phyloP scores from a whole-genome alignment of 805 yeast genomes.

The Candida succiphila region DNA sequence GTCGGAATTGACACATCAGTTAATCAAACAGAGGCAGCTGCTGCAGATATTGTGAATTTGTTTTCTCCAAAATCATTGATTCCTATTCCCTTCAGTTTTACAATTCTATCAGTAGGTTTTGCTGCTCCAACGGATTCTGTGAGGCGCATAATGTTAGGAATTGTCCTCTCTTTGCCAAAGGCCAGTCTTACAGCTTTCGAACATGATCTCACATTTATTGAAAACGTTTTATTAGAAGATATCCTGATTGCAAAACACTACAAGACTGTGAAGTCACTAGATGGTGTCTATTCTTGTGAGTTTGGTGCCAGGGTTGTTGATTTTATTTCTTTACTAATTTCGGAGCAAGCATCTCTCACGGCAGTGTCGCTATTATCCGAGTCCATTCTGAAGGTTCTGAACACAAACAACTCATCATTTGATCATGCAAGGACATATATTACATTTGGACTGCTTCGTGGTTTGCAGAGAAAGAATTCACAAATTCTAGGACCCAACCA shows the following conservation, averaged over 20 bases:
- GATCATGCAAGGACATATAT: constrained; percentile 65
- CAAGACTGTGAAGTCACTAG: constrained; percentile 24
- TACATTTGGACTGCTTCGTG: constrained; percentile 45
- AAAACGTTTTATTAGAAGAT: constrained; percentile 41
- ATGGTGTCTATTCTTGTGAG: constrained; percentile 32
- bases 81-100: constrained; percentile 62
- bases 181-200: constrained; percentile 38
- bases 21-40: constrained; percentile 78
- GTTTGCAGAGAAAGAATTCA: constrained; percentile 22
- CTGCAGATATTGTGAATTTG: constrained; percentile 46
- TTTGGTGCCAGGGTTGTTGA: constrained; percentile 43
- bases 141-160: constrained; percentile 46
- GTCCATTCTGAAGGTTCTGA: constrained; percentile 35
- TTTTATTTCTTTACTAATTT: constrained; percentile 33
- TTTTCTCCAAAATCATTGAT: constrained; percentile 40
- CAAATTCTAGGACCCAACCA: constrained; percentile 16
- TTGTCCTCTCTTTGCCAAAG: constrained; percentile 43
- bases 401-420: constrained; percentile 38
- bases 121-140: constrained; percentile 72
- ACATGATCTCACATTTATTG: constrained; percentile 29
- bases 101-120: constrained; percentile 68
- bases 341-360: constrained; percentile 14
- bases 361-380: constrained; percentile 10
- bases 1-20: constrained; percentile 77
- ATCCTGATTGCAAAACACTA: constrained; percentile 58